A percentile compares a stretch with the other conserved stretches of the same genome.
Conservation (phyloP, 306 rosid genomes). For the Pyrus betulifolia region DNA sequence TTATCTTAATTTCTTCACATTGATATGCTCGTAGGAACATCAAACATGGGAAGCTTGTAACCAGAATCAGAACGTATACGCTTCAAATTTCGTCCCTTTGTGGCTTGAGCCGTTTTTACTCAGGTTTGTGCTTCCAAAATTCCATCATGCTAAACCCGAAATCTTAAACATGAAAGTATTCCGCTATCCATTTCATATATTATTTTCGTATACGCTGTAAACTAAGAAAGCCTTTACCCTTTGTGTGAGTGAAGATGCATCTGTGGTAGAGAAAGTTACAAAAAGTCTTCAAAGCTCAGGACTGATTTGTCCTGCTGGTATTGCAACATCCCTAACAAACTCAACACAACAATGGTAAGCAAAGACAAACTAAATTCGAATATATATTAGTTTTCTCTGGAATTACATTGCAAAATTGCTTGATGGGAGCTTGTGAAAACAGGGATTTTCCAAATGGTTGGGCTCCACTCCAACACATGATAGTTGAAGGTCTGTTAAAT, state of each 20-base stretch:
- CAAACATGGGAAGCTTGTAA: constrained; percentile 49
- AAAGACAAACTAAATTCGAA: not conserved
- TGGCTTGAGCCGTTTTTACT: constrained; percentile 79
- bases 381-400: not conserved
- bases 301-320: constrained; percentile 47
- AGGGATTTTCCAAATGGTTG: constrained; percentile 99
- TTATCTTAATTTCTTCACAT: constrained; percentile 11
- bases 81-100: constrained; percentile 83
- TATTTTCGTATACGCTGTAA: not conserved
- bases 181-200: not conserved
- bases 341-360: constrained; percentile 73
- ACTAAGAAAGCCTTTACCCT: constrained; percentile 6
- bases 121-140: constrained; percentile 38
- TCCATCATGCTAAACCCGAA: not conserved
- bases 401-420: not conserved
- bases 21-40: constrained; percentile 33
- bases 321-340: constrained; percentile 64
- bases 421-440: constrained; percentile 2
- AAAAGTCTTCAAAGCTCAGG: constrained; percentile 60
- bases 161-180: not conserved
- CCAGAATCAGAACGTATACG: constrained; percentile 61
- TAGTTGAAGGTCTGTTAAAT: constrained; percentile 75
- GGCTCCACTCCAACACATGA: constrained; percentile 93
- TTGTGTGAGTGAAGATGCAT: constrained; percentile 32
- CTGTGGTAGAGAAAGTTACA: constrained; percentile 35